Conservation (phyloP, 768 basidiomycete species). For the Suillus variegatus region DNA sequence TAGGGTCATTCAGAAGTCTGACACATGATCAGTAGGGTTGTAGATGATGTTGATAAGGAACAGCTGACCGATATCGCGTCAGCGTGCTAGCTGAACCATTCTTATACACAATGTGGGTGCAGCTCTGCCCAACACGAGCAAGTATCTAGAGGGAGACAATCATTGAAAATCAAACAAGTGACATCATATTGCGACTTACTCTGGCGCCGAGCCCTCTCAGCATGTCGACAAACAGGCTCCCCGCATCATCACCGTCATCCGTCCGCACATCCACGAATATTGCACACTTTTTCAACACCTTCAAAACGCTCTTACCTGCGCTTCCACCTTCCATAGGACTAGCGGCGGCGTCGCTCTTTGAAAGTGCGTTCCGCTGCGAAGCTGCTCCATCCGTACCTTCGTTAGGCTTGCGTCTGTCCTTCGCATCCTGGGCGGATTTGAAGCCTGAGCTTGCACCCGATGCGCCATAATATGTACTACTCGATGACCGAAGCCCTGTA, state of each 20-base stretch:
- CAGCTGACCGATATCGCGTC: constrained; percentile 62
- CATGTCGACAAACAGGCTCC: constrained; percentile 82
- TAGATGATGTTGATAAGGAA: neutral
- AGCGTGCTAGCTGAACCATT: constrained; percentile 77
- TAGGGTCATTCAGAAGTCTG: constrained; percentile 64
- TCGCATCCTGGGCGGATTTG: constrained; percentile 14
- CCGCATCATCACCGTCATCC: constrained; percentile 77
- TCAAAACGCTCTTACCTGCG: constrained; percentile 38
- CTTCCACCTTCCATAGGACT: constrained; percentile 4
- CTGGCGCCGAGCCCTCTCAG: constrained; percentile 76
- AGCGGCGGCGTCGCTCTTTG: neutral
- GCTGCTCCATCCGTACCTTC: constrained; percentile 22
- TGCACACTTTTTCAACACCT: constrained; percentile 68
- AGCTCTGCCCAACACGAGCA: constrained; percentile 64
- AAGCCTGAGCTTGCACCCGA: constrained; percentile 20
- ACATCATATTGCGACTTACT: constrained; percentile 42
- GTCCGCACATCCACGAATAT: constrained; percentile 85
- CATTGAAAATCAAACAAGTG: neutral
- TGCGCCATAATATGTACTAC: constrained; percentile 37
- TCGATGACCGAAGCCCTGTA: constrained; percentile 47
- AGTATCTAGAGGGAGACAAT: constrained; percentile 45
- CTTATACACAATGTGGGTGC: constrained; percentile 88
- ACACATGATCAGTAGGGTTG: constrained; percentile 1
- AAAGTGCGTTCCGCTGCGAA: neutral
- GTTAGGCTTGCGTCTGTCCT: constrained; percentile 13